Evolutionary conservation across 2,329 filamentous ascomycete species (phyloP).

Genomic region (Paecilomyces formosus): DNA sequence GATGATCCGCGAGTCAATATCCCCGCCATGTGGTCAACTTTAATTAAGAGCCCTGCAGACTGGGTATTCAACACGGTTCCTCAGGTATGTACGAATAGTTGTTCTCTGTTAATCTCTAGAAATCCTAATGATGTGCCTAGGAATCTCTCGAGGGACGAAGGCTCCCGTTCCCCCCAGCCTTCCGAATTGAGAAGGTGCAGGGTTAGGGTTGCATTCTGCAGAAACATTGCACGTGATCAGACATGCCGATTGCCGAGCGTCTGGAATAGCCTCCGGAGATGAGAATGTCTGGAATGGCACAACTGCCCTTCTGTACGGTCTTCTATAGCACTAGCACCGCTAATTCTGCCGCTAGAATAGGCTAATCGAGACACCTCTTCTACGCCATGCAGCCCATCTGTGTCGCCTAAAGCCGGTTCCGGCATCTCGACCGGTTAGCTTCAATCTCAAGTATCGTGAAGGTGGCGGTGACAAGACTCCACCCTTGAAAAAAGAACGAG

Average conservation of each 20-base stretch:
- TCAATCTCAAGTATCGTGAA: neutral
- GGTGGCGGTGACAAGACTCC: neutral
- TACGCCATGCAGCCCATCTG: neutral
- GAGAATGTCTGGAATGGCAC: neutral
- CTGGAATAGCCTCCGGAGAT: neutral
- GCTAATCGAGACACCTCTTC: neutral
- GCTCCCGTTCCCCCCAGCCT: neutral
- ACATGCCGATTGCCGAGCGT: neutral
- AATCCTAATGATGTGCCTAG: neutral
- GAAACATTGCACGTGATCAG: neutral
- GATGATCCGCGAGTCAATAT: conserved; percentile 8
- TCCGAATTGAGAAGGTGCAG: neutral
- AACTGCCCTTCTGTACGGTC: neutral
- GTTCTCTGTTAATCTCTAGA: neutral
- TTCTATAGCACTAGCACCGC: neutral
- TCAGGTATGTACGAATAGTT: neutral
- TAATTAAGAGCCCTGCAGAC: neutral
- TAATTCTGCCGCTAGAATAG: neutral
- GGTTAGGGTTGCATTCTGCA: neutral
- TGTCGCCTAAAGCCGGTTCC: neutral
- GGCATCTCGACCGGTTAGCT: neutral
- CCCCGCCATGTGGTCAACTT: neutral
- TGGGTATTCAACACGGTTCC: conserved; percentile 1
- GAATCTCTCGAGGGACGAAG: no score
- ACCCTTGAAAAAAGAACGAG: neutral